Conservation (phyloP, 805 yeast species). For the Ogataea glucozyma region DNA sequence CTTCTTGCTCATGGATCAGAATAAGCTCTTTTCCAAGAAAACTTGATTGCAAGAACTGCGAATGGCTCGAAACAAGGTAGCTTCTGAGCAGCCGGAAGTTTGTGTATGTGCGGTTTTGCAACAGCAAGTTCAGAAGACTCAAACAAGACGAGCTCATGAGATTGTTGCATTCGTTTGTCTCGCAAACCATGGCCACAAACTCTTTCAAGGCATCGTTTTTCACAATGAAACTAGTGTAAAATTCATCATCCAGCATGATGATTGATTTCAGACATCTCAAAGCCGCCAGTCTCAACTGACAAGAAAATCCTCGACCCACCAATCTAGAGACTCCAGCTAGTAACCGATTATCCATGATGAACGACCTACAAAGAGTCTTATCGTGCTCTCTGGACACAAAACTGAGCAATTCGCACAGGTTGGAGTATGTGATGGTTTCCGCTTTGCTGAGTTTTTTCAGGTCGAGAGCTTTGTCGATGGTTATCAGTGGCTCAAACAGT, state of each 20-base stretch:
- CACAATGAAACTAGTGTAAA: slow-evolving; percentile 57
- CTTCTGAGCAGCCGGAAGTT: slow-evolving; percentile 25
- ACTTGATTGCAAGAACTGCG: slow-evolving; percentile 17
- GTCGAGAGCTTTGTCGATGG: slow-evolving; percentile 11
- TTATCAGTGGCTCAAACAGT: slow-evolving; percentile 31
- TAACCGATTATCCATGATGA: slow-evolving; percentile 60
- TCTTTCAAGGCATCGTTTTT: slow-evolving; percentile 51
- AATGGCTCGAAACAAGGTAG: slow-evolving; percentile 25
- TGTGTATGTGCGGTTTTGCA: slow-evolving; percentile 20
- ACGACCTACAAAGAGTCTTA: slow-evolving; percentile 54
- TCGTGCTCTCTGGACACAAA: slow-evolving; percentile 72
- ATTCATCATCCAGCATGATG: slow-evolving; percentile 61
- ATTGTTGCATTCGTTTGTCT: slow-evolving; percentile 53
- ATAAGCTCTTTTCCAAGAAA: slow-evolving; percentile 26
- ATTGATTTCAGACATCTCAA: slow-evolving; percentile 67
- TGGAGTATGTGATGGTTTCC: slow-evolving; percentile 23
- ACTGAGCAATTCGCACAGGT: slow-evolving; percentile 67
- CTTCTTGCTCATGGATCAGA: slow-evolving; percentile 3
- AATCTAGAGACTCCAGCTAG: slow-evolving; percentile 56
- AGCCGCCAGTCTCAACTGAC: slow-evolving; percentile 64
- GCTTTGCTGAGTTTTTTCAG: slow-evolving; percentile 6
- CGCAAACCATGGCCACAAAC: slow-evolving; percentile 50
- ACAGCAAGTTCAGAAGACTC: slow-evolving; percentile 45
- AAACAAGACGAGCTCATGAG: slow-evolving; percentile 74
- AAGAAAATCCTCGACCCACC: slow-evolving; percentile 43